Conservation (phyloP, 345 rosid genomes). For the Sonneratia alba region DNA sequence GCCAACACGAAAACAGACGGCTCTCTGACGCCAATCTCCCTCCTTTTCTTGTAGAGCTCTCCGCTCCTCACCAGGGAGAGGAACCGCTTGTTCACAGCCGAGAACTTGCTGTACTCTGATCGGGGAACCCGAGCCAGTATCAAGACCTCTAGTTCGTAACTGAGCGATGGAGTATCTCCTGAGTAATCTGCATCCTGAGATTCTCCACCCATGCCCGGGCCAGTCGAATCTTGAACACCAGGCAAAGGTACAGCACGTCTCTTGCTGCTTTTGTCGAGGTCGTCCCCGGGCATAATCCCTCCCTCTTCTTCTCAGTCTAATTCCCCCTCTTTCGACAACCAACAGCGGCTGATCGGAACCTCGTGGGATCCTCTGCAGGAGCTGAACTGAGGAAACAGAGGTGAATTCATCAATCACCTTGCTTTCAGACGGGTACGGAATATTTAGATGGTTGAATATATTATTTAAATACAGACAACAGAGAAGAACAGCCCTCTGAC, state of each 20-base stretch:
- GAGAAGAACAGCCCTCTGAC: no score
- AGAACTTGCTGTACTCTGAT: slow-evolving; percentile 64
- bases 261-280: slow-evolving; percentile 9
- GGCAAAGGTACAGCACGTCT: neutral
- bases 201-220: slow-evolving; percentile 11
- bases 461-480: no score
- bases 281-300: slow-evolving; percentile 14
- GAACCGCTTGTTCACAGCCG: slow-evolving; percentile 40
- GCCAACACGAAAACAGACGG: slow-evolving; percentile 70
- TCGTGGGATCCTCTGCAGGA: neutral
- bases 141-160: slow-evolving; percentile 58
- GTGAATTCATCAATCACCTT: no score
- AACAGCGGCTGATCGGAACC: neutral
- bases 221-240: neutral
- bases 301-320: slow-evolving; percentile 27
- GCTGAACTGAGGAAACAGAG: neutral
- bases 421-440: no score
- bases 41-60: slow-evolving; percentile 58
- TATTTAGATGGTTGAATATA: no score
- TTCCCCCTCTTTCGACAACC: slow-evolving; percentile 31
- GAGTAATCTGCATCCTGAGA: slow-evolving; percentile 97
- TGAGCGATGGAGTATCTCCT: slow-evolving; percentile 37
- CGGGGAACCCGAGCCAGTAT: slow-evolving; percentile 66
- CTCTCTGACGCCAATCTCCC: slow-evolving; percentile 43
- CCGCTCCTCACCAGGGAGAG: slow-evolving; percentile 48